Evolutionary conservation across 1,284 basidiomycete species (phyloP).

Genomic region (Irpex sp.): DNA sequence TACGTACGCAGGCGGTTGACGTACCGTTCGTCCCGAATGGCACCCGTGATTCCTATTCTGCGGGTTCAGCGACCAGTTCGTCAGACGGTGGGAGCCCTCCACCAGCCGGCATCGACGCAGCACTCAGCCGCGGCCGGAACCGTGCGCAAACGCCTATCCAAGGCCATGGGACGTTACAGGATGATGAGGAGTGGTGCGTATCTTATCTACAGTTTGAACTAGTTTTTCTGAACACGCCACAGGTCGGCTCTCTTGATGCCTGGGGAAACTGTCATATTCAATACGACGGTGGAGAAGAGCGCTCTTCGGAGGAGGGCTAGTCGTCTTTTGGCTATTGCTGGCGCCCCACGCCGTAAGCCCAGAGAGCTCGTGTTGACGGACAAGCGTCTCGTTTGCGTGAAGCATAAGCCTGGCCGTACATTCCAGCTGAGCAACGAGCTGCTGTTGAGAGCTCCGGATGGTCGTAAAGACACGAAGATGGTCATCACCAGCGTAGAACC

Average conservation of each 20-base stretch:
- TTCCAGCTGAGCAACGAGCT: constrained; percentile 50
- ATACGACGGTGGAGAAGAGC: constrained; percentile 50
- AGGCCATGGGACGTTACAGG: constrained; percentile 35
- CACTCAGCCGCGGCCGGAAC: constrained; percentile 46
- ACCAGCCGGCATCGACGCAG: constrained; percentile 35
- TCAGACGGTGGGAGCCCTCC: constrained; percentile 43
- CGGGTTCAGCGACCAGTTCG: constrained; percentile 40
- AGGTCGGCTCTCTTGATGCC: constrained; percentile 41
- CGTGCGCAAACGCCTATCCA: constrained; percentile 55
- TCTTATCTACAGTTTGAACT: neutral
- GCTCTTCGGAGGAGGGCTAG: constrained; percentile 58
- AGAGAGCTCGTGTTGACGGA: constrained; percentile 60
- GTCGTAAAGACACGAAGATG: constrained; percentile 21
- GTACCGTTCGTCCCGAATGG: constrained; percentile 23
- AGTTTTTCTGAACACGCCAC: neutral
- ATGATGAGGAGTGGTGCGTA: constrained; percentile 42
- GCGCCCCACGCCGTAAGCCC: constrained; percentile 46
- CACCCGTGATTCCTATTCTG: constrained; percentile 29
- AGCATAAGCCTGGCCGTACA: constrained; percentile 38
- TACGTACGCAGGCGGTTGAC: constrained; percentile 25
- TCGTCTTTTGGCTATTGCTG: constrained; percentile 50
- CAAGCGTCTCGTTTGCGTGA: constrained; percentile 53
- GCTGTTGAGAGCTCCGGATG: constrained; percentile 28
- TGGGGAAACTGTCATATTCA: constrained; percentile 48
- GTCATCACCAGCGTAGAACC: constrained; percentile 46